Percentiles rank a stretch among this genome's conserved stretches.
phyloP scores from a whole-genome alignment of 768 basidiomycete species.

The Lentinula lateritia region DNA sequence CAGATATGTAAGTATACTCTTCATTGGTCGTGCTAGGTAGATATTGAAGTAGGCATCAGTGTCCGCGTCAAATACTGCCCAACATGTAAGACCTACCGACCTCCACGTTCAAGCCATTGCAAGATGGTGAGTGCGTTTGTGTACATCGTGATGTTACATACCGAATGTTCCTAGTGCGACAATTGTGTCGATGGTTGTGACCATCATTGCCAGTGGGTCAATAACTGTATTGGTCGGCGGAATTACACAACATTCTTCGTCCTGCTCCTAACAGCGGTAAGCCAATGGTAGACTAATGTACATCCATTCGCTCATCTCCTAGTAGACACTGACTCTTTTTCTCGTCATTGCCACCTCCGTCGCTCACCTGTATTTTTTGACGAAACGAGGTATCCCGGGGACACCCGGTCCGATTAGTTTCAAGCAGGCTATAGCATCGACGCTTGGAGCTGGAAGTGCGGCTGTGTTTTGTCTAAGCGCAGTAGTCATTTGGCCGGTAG shows the following conservation, averaged over 20 bases:
- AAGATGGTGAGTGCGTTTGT: constrained; percentile 61
- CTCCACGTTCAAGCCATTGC: constrained; percentile 93
- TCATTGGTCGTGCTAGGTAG: not conserved
- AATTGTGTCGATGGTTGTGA: constrained; percentile 97
- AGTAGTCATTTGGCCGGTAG: constrained; percentile 77
- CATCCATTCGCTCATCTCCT: not conserved
- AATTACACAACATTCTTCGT: constrained; percentile 94
- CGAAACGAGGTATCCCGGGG: constrained; percentile 22
- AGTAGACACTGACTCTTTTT: constrained; percentile 64
- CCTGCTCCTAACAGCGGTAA: constrained; percentile 70
- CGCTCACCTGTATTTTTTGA: constrained; percentile 70
- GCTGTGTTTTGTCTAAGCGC: constrained; percentile 72
- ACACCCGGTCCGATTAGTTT: constrained; percentile 35
- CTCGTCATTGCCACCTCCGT: constrained; percentile 82
- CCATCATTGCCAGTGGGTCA: constrained; percentile 89
- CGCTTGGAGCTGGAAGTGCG: constrained; percentile 66
- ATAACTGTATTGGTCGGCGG: constrained; percentile 91
- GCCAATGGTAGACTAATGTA: constrained; percentile 25
- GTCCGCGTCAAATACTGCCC: constrained; percentile 92
- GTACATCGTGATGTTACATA: not conserved
- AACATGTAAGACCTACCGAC: constrained; percentile 89
- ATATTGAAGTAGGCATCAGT: constrained; percentile 30
- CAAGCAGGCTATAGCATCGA: constrained; percentile 37
- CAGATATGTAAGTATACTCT: constrained; percentile 56
- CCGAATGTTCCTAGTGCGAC: constrained; percentile 59